Conservation (phyloP, 495 filamentous ascomycete genomes). For the Lasiosphaeria hispida region DNA sequence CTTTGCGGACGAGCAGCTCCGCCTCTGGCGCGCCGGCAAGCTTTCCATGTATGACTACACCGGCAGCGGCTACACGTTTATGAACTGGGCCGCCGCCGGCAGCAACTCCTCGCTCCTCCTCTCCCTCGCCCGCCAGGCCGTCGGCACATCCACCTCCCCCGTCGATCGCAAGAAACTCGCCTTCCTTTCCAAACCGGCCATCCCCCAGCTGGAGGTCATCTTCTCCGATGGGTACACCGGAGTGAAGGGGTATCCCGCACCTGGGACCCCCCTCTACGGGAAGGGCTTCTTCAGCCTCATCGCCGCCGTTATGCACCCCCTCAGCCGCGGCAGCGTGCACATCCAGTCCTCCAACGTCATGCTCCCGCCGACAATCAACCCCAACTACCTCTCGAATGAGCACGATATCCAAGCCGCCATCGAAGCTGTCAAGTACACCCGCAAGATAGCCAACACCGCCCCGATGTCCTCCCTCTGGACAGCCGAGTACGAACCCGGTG, state of each 20-base stretch:
- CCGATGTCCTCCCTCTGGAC: slow-evolving; percentile 17
- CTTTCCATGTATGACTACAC: slow-evolving; percentile 33
- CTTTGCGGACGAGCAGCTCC: slow-evolving; percentile 40
- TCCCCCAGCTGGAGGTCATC: slow-evolving; percentile 33
- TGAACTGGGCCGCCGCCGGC: slow-evolving; percentile 15
- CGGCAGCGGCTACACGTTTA: slow-evolving; percentile 24
- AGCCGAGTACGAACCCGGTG: slow-evolving; percentile 27
- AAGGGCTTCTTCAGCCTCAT: slow-evolving; percentile 42
- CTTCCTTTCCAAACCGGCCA: slow-evolving; percentile 15
- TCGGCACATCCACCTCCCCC: not conserved
- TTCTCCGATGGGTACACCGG: slow-evolving; percentile 32
- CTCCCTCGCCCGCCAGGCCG: slow-evolving; percentile 14
- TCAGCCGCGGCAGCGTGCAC: slow-evolving; percentile 53
- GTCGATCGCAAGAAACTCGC: slow-evolving; percentile 19
- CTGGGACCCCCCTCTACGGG: slow-evolving; percentile 22
- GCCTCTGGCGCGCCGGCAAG: slow-evolving; percentile 19
- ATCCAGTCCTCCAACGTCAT: slow-evolving; percentile 28
- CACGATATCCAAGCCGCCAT: slow-evolving; percentile 21
- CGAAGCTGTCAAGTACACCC: slow-evolving; percentile 15
- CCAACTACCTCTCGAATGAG: slow-evolving; percentile 25
- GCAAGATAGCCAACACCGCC: slow-evolving; percentile 14
- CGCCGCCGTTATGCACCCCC: slow-evolving; percentile 40
- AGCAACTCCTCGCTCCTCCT: slow-evolving; percentile 1
- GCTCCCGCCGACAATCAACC: slow-evolving; percentile 19
- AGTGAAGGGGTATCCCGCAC: slow-evolving; percentile 32